A percentile compares a stretch with the other conserved stretches of the same genome.
phyloP scores from a whole-genome alignment of 192 early-diverging fungal genomes.

The Linnemannia exigua region DNA sequence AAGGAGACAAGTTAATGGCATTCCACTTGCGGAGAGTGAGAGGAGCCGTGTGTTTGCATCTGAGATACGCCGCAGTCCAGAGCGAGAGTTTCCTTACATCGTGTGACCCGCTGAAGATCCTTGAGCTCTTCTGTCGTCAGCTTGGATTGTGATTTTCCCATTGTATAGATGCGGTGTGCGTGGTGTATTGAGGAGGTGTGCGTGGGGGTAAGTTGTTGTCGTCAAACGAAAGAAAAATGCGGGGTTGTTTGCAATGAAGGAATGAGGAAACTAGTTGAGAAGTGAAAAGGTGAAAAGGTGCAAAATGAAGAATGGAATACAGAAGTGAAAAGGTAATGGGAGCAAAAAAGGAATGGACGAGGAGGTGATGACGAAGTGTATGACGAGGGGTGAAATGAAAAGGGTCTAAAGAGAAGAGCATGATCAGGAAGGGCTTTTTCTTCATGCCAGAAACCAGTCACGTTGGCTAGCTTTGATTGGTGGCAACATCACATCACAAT shows the following conservation, averaged over 20 bases:
- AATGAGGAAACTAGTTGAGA: no score
- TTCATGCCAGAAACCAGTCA: not conserved
- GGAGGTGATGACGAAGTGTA: not conserved
- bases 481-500: not conserved
- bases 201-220: not conserved
- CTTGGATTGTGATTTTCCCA: conserved; percentile 93
- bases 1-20: not conserved
- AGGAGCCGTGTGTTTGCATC: no score
- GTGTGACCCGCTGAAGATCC: conserved; percentile 84
- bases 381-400: not conserved
- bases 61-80: not conserved
- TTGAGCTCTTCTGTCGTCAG: conserved; percentile 81
- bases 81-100: conserved; percentile 71
- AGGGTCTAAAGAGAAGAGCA: not conserved
- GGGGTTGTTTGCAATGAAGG: no score
- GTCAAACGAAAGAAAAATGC: not conserved
- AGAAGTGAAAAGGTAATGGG: not conserved
- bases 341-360: not conserved
- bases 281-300: not conserved
- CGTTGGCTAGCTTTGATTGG: not conserved
- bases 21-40: not conserved
- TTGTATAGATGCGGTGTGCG: conserved; percentile 41
- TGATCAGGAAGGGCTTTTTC: not conserved
- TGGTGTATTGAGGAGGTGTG: not conserved
- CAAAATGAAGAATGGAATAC: no score